Evolutionary conservation across 257 asterid species (phyloP).

Genomic region (Craterostigma plantagineum): DNA sequence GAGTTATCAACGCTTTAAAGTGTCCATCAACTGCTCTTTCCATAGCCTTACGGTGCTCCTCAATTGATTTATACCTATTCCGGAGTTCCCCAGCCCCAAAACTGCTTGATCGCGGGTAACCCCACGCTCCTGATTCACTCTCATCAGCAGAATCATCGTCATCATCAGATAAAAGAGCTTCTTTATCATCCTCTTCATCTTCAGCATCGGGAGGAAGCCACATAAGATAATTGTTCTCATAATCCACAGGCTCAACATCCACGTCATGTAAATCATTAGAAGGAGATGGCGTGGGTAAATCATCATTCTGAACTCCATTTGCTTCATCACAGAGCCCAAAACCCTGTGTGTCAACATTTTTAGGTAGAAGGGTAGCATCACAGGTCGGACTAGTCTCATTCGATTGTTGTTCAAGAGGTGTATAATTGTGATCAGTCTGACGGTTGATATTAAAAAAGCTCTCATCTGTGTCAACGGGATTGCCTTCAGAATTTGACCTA

Average conservation of each 20-base stretch:
- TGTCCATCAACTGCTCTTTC: slow-evolving; percentile 83
- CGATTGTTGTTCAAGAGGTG: slow-evolving; percentile 16
- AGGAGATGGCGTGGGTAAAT: slow-evolving; percentile 66
- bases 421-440: slow-evolving; percentile 21
- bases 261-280: slow-evolving; percentile 47
- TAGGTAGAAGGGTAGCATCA: slow-evolving; percentile 28
- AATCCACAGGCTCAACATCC: slow-evolving; percentile 61
- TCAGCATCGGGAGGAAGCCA: slow-evolving; percentile 99
- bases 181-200: slow-evolving; percentile 83
- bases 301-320: slow-evolving; percentile 29
- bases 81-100: slow-evolving; percentile 74
- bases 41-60: slow-evolving; percentile 65
- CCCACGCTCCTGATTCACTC: slow-evolving; percentile 84
- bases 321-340: slow-evolving; percentile 16
- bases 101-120: slow-evolving; percentile 48
- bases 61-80: slow-evolving; percentile 69
- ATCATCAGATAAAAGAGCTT: slow-evolving; percentile 40
- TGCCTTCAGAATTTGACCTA: slow-evolving; percentile 25
- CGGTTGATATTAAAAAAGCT: slow-evolving; percentile 17
- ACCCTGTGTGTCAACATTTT: slow-evolving; percentile 26
- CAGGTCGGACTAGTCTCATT: slow-evolving; percentile 23
- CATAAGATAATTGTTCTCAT: slow-evolving; percentile 70
- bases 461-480: slow-evolving; percentile 13
- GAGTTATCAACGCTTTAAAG: slow-evolving; percentile 81
- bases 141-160: slow-evolving; percentile 47